Conservation (phyloP, 495 filamentous ascomycete genomes). For the Xanthoparmelia taractica region DNA sequence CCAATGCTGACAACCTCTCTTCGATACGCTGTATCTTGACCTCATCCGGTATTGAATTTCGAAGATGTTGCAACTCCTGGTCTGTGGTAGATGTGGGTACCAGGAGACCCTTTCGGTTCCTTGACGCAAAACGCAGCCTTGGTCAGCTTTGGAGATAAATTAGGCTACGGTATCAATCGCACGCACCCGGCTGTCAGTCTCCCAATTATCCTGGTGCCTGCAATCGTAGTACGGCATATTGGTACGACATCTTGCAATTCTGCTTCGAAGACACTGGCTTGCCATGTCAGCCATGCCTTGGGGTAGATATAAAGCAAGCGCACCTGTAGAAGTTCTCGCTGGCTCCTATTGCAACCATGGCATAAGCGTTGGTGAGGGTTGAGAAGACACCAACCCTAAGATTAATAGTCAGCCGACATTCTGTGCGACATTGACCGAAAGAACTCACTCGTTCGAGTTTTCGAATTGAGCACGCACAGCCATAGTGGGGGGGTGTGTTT, state of each 20-base stretch:
- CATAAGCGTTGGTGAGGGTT: conserved; percentile 92
- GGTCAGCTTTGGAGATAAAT: conserved; percentile 5
- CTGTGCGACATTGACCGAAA: not conserved
- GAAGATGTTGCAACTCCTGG: conserved; percentile 93
- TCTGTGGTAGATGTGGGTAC: conserved; percentile 94
- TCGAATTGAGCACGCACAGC: conserved; percentile 88
- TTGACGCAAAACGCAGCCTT: conserved; percentile 25
- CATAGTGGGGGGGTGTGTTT: conserved; percentile 40
- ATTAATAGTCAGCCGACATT: not conserved
- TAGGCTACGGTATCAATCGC: not conserved
- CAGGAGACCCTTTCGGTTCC: conserved; percentile 92
- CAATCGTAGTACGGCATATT: conserved; percentile 96
- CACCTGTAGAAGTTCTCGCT: conserved; percentile 97
- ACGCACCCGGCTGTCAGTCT: conserved; percentile 87
- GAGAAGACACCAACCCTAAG: conserved; percentile 89
- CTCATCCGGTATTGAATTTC: conserved; percentile 82
- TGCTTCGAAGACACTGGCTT: conserved; percentile 74
- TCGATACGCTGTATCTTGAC: conserved; percentile 95
- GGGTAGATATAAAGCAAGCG: conserved; percentile 11
- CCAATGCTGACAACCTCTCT: conserved; percentile 89
- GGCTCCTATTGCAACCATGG: conserved; percentile 83
- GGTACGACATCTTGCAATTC: conserved; percentile 96
- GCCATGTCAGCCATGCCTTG: not conserved
- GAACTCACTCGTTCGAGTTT: conserved; percentile 90
- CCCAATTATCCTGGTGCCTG: conserved; percentile 90